A percentile compares a stretch with the other conserved stretches of the same genome.
These are phyloP conservation scores for Colletotrichum lindemuthianum DNA, from an alignment of 2,329 filamentous ascomycete genomes.

Conservation along the genomic window DNA sequence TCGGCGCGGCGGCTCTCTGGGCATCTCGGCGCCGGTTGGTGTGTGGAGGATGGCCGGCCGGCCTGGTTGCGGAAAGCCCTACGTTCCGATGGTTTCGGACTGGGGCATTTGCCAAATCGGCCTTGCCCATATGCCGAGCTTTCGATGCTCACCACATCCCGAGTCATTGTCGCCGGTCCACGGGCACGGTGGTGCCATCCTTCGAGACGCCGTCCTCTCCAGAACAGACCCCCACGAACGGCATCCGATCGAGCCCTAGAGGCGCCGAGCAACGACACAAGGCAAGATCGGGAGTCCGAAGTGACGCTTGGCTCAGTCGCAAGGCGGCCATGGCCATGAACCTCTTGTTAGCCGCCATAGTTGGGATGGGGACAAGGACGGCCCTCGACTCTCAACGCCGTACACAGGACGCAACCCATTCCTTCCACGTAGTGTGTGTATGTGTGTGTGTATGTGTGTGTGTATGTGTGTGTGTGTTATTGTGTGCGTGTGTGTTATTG, in stretches of 20 bases:
- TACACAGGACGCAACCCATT: no score
- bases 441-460: no score
- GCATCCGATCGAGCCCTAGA: neutral
- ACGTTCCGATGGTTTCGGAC: constrained; percentile 14
- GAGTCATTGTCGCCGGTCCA: neutral
- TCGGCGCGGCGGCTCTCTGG: constrained; percentile 21
- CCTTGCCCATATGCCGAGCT: constrained; percentile 12
- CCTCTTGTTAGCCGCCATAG: neutral
- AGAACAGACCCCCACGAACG: constrained; percentile 2
- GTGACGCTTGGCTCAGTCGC: neutral
- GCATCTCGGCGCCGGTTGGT: constrained; percentile 19
- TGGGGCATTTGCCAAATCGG: constrained; percentile 4
- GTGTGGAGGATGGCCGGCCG: constrained; percentile 16
- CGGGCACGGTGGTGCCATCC: constrained; percentile 6
- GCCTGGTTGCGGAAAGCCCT: neutral
- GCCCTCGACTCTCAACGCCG: no score
- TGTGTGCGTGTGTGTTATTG: no score
- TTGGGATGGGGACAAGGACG: no score
- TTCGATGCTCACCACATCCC: constrained; percentile 1
- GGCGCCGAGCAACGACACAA: no score
- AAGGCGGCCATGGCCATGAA: neutral
- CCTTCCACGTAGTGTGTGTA: no score
- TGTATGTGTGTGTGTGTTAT: no score
- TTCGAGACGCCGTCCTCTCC: constrained; percentile 10
- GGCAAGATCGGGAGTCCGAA: no score